phyloP scores from a whole-genome alignment of 2,329 filamentous ascomycete species.

The Trichophyton rubrum region DNA sequence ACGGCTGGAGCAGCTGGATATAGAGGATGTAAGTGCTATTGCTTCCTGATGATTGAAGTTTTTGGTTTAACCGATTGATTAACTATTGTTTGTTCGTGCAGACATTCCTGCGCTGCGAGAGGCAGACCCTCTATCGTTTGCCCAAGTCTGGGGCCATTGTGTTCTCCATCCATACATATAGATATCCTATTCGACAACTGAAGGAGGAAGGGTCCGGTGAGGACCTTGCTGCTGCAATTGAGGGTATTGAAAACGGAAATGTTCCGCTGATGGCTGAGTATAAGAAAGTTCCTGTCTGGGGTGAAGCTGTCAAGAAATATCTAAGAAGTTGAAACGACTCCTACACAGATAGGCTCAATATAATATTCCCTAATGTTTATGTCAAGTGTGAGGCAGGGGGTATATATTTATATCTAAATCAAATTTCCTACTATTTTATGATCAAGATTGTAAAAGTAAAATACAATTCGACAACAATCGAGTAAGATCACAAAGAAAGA shows the following conservation, averaged over 20 bases:
- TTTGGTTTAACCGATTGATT: not conserved
- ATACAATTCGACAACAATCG: not conserved
- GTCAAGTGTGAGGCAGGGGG: not conserved
- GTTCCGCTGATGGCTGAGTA: constrained; percentile 47
- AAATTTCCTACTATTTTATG: not conserved
- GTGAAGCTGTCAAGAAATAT: constrained; percentile 41
- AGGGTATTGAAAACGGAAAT: constrained; percentile 46
- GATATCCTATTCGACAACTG: constrained; percentile 43
- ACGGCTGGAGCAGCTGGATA: constrained; percentile 29
- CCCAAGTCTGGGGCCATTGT: constrained; percentile 43
- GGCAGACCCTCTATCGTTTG: constrained; percentile 50
- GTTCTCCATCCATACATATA: constrained; percentile 52
- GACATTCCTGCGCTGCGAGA: constrained; percentile 44
- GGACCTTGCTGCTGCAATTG: constrained; percentile 44
- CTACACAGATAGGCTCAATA: not conserved
- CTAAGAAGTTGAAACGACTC: constrained; percentile 22
- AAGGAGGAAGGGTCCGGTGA: constrained; percentile 45
- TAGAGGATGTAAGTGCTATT: constrained; percentile 31
- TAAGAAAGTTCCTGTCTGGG: constrained; percentile 47
- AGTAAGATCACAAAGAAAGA: not conserved
- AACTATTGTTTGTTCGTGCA: constrained; percentile 15
- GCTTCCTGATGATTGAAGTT: not conserved
- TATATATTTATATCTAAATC: not conserved
- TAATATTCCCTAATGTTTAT: no score
- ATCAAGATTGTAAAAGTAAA: not conserved